Evolutionary conservation across 164 flowering plant species (phyloP).

Genomic region (Dillenia turbinata): DNA sequence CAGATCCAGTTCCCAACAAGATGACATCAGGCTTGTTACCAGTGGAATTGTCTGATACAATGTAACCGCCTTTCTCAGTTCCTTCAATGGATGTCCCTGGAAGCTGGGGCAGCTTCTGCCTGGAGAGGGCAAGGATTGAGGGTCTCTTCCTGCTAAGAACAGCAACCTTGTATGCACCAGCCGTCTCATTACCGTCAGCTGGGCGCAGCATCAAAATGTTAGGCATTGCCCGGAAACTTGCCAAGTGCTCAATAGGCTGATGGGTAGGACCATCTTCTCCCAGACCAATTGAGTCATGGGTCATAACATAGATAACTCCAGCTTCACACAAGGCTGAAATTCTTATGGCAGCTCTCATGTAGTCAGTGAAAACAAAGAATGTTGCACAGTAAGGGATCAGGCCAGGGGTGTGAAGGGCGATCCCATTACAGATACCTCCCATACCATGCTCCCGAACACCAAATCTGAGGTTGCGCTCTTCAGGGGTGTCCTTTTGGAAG

Average conservation of each 20-base stretch:
- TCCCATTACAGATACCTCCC: conserved; percentile 98
- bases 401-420: conserved; percentile 88
- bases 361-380: conserved; percentile 97
- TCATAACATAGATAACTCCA: conserved; percentile 93
- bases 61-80: conserved; percentile 91
- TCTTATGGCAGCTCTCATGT: conserved; percentile 96
- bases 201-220: conserved; percentile 94
- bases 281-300: conserved; percentile 96
- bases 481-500: conserved; percentile 93
- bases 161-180: conserved; percentile 92
- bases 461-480: conserved; percentile 81
- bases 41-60: conserved; percentile 69
- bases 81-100: conserved; percentile 89
- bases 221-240: conserved; percentile 99
- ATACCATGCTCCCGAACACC: conserved; percentile 96
- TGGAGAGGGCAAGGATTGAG: conserved; percentile 85
- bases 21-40: conserved; percentile 90
- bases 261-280: conserved; percentile 99
- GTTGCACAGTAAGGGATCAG: conserved; percentile 95
- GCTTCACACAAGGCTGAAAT: conserved; percentile 82
- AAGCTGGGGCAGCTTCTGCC: conserved; percentile 85
- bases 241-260: conserved; percentile 96
- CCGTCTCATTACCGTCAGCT: conserved; percentile 97
- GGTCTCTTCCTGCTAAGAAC: conserved; percentile 78
- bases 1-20: conserved; percentile 95